Conservation (phyloP, 768 basidiomycete species). For the Leccinum uliginosum region DNA sequence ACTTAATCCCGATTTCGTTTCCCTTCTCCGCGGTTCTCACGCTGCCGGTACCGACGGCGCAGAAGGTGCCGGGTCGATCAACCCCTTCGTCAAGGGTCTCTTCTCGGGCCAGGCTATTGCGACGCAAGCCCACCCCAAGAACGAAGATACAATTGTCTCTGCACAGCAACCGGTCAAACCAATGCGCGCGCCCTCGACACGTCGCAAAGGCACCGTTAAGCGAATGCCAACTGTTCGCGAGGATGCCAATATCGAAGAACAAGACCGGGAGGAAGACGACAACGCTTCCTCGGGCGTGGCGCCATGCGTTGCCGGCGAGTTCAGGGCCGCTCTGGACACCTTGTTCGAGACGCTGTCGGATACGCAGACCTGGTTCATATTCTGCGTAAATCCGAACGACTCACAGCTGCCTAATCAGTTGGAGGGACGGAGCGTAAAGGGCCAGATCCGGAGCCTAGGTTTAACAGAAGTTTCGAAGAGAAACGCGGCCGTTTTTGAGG, state of each 20-base stretch:
- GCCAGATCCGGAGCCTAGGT: slow-evolving; percentile 81
- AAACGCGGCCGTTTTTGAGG: slow-evolving; percentile 68
- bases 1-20: slow-evolving; percentile 90
- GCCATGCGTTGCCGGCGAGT: slow-evolving; percentile 86
- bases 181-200: slow-evolving; percentile 87
- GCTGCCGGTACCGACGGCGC: slow-evolving; percentile 36
- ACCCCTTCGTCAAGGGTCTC: slow-evolving; percentile 87
- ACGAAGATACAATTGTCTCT: slow-evolving; percentile 93
- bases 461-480: slow-evolving; percentile 73
- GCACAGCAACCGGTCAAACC: slow-evolving; percentile 93
- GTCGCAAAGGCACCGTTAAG: slow-evolving; percentile 71
- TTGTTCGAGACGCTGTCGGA: slow-evolving; percentile 87
- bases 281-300: slow-evolving; percentile 30
- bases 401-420: slow-evolving; percentile 92
- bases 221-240: slow-evolving; percentile 41
- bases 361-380: slow-evolving; percentile 86
- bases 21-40: slow-evolving; percentile 67
- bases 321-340: slow-evolving; percentile 78
- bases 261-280: slow-evolving; percentile 48
- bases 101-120: slow-evolving; percentile 89
- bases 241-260: slow-evolving; percentile 30
- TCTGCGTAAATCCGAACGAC: slow-evolving; percentile 94
- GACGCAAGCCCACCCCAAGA: slow-evolving; percentile 85
- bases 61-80: slow-evolving; percentile 76
- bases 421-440: slow-evolving; percentile 87